These are phyloP conservation scores for Phytophthora boehmeriae DNA, from an alignment of 352 stramenopile species.

Conservation along the genomic window DNA sequence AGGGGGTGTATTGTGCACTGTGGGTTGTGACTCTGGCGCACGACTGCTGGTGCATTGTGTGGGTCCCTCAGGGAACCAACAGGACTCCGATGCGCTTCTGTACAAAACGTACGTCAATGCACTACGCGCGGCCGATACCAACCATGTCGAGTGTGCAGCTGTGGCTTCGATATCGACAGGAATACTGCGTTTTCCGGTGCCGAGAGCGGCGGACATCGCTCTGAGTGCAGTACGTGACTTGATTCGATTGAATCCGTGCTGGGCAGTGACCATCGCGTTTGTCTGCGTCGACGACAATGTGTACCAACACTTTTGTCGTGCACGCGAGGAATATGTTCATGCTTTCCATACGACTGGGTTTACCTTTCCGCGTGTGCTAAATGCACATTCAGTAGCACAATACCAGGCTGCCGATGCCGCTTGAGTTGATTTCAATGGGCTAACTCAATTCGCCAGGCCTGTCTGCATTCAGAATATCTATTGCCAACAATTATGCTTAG, in stretches of 20 bases:
- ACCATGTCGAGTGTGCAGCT: conserved; percentile 47
- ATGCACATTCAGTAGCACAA: conserved; percentile 3
- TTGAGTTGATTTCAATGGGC: conserved; percentile 1
- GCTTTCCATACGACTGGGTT: conserved; percentile 23
- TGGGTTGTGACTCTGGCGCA: conserved; percentile 47
- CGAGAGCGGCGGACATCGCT: conserved; percentile 42
- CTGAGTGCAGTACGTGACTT: conserved; percentile 48
- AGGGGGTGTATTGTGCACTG: conserved; percentile 42
- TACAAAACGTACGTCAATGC: conserved; percentile 65
- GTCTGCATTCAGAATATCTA: no score
- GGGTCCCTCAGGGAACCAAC: conserved; percentile 21
- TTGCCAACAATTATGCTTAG: no score
- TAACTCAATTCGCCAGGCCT: no score
- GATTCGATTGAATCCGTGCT: conserved; percentile 38
- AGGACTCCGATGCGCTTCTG: conserved; percentile 25
- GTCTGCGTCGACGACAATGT: conserved; percentile 56
- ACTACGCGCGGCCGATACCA: conserved; percentile 33
- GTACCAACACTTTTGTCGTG: conserved; percentile 38
- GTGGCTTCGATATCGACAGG: conserved; percentile 70
- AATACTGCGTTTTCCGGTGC: conserved; percentile 34
- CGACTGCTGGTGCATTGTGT: conserved; percentile 68
- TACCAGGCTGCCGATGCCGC: not conserved
- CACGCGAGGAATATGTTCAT: conserved; percentile 13
- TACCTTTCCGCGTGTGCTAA: conserved; percentile 21
- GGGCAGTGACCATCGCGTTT: conserved; percentile 50